Evolutionary conservation across 2,329 filamentous ascomycete genomes (phyloP).

Genomic region (Aotearoamyces nothofagi): DNA sequence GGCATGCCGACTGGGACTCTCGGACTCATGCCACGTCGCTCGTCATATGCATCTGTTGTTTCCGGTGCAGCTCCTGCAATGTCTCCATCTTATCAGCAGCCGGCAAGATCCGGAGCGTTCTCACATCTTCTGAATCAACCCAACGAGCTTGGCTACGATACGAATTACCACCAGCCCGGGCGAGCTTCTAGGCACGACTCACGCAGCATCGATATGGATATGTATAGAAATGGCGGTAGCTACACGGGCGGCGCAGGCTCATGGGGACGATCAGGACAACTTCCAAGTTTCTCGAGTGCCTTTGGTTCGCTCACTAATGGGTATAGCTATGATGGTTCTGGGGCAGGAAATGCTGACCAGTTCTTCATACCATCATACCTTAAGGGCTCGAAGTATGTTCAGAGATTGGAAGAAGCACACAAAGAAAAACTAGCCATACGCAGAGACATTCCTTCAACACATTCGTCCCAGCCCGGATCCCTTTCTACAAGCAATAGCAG

Average conservation of each 20-base stretch:
- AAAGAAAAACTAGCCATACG: constrained; percentile 39
- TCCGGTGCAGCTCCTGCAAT: constrained; percentile 27
- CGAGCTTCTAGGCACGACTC: constrained; percentile 12
- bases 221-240: constrained; percentile 10
- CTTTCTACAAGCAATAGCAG: constrained; percentile 40
- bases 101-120: constrained; percentile 17
- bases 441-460: constrained; percentile 24
- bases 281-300: constrained; percentile 19
- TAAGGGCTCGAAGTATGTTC: constrained; percentile 59
- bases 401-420: constrained; percentile 57
- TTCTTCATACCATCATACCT: constrained; percentile 85
- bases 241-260: constrained; percentile 12
- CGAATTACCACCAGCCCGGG: constrained; percentile 9
- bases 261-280: constrained; percentile 14
- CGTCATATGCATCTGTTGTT: constrained; percentile 46
- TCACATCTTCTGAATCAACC: constrained; percentile 15
- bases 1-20: constrained; percentile 20
- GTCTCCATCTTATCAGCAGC: constrained; percentile 12
- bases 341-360: constrained; percentile 16
- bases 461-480: constrained; percentile 28
- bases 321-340: constrained; percentile 10
- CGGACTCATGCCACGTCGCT: constrained; percentile 30
- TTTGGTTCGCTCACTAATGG: constrained; percentile 17
- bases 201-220: constrained; percentile 14
- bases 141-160: constrained; percentile 13